Evolutionary conservation across 2,329 filamentous ascomycete species (phyloP).

Genomic region (Byssochlamys sp.): DNA sequence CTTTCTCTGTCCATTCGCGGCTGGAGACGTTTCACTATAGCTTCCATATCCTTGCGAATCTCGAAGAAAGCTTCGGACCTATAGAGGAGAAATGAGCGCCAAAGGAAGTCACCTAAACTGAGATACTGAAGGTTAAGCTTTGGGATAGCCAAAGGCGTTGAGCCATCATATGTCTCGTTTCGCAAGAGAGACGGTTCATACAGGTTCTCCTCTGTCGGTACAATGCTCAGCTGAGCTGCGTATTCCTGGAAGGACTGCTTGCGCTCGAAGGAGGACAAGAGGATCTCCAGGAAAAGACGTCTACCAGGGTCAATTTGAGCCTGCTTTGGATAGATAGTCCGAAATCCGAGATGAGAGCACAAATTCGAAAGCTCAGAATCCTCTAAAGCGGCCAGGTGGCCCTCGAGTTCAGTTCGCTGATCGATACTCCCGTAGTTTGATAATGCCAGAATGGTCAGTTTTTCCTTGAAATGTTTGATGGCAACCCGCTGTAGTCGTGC

Average conservation of each 20-base stretch:
- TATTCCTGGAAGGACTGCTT: conserved; percentile 73
- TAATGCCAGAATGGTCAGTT: conserved; percentile 79
- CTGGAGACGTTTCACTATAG: conserved; percentile 66
- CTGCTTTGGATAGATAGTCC: conserved; percentile 69
- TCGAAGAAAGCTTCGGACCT: conserved; percentile 87
- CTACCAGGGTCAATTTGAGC: conserved; percentile 55
- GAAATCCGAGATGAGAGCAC: conserved; percentile 61
- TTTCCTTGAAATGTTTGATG: conserved; percentile 75
- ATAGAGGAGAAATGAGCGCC: conserved; percentile 82
- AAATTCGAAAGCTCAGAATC: conserved; percentile 66
- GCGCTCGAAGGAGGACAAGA: conserved; percentile 66
- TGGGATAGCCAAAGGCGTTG: conserved; percentile 75
- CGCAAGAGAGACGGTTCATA: conserved; percentile 71
- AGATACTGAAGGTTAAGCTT: conserved; percentile 95
- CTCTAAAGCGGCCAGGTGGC: conserved; percentile 61
- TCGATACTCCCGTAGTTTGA: conserved; percentile 88
- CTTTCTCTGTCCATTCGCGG: conserved; percentile 57
- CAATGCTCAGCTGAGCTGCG: conserved; percentile 58
- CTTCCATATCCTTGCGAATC: conserved; percentile 82
- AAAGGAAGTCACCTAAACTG: conserved; percentile 91
- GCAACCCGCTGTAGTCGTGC: conserved; percentile 70
- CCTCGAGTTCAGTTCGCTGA: conserved; percentile 65
- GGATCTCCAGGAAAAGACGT: conserved; percentile 49
- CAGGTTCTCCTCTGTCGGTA: conserved; percentile 73
- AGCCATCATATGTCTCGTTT: conserved; percentile 80